Evolutionary conservation across 2,329 filamentous ascomycete species (phyloP).

Genomic region (Xylaria polymorpha): DNA sequence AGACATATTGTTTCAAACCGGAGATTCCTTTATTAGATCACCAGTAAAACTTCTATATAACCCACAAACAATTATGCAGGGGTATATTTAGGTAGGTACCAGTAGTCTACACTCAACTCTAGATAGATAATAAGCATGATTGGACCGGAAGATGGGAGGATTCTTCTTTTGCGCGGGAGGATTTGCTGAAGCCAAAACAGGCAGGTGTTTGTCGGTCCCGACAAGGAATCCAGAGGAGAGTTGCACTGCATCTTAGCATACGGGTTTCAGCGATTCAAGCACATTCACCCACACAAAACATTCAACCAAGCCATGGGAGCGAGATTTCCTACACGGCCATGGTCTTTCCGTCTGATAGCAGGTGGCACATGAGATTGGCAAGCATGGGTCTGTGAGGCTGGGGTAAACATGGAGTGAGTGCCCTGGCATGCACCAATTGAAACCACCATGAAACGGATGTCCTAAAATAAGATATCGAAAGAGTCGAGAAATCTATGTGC

Average conservation of each 20-base stretch:
- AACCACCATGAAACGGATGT: conserved; percentile 10
- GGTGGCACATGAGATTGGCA: neutral
- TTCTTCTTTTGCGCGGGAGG: neutral
- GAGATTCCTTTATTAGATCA: neutral
- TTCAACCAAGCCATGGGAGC: neutral
- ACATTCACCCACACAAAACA: conserved; percentile 1
- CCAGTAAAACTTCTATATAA: neutral
- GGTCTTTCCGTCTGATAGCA: conserved; percentile 10
- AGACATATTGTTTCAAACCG: neutral
- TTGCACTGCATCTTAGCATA: neutral
- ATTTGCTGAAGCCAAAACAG: neutral
- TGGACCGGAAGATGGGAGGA: neutral
- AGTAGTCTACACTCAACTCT: neutral
- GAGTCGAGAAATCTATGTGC: conserved; percentile 4
- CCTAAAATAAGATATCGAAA: conserved; percentile 10
- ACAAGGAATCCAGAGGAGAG: neutral
- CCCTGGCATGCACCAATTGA: neutral
- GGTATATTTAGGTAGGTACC: neutral
- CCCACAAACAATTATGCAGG: neutral
- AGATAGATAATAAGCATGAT: neutral
- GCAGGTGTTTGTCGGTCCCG: neutral
- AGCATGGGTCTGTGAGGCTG: neutral
- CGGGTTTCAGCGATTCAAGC: conserved; percentile 1
- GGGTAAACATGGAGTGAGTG: neutral
- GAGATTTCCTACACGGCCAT: neutral